Conservation (phyloP, 768 basidiomycete genomes). For the Amanita exitialis region DNA sequence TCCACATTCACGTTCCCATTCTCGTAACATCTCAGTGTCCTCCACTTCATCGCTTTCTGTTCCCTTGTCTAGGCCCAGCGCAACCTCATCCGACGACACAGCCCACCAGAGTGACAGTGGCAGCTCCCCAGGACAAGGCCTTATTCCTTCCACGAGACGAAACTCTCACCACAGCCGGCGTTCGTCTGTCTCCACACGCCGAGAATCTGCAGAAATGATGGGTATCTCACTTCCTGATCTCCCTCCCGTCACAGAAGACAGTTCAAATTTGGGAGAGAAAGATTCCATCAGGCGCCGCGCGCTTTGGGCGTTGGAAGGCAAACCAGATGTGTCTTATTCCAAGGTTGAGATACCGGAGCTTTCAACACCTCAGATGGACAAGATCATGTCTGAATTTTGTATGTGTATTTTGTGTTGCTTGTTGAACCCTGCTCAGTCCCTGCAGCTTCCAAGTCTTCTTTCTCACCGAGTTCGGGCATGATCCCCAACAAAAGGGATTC, state of each 20-base stretch:
- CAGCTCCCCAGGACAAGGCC: not conserved
- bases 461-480: conserved; percentile 33
- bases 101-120: not conserved
- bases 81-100: not conserved
- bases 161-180: conserved; percentile 78
- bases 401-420: conserved; percentile 32
- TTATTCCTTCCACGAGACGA: conserved; percentile 38
- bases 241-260: conserved; percentile 52
- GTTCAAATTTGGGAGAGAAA: conserved; percentile 58
- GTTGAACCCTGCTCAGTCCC: conserved; percentile 7
- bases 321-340: conserved; percentile 56
- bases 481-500: conserved; percentile 65
- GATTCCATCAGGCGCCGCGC: conserved; percentile 77
- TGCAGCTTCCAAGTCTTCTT: conserved; percentile 52
- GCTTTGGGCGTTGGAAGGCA: conserved; percentile 82
- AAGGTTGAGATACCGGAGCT: conserved; percentile 84
- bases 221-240: conserved; percentile 66
- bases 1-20: conserved; percentile 59
- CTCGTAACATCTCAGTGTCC: conserved; percentile 55
- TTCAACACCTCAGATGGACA: conserved; percentile 44
- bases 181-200: conserved; percentile 83
- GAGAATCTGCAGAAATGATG: conserved; percentile 89
- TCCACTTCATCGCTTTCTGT: conserved; percentile 23
- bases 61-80: not conserved
- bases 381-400: conserved; percentile 58